Evolutionary conservation across 495 filamentous ascomycete genomes (phyloP), one percentile per base, ranked within the genome.

Genomic region (Astrocystis sublimbata): DNA sequence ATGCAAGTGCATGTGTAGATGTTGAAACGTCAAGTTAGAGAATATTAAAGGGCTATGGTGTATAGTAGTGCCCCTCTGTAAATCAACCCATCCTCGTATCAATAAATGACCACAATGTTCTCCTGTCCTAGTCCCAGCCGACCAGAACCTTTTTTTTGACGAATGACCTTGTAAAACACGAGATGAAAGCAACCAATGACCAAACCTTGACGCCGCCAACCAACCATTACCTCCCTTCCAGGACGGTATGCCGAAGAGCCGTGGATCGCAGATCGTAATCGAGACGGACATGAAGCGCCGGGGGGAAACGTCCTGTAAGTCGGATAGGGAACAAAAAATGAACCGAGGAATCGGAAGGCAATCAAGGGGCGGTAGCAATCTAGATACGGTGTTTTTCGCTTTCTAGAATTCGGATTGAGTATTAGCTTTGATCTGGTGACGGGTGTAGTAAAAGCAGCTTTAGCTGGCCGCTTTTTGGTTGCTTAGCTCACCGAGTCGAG

Each of bases 371-470:
- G 49, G 60, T 49, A 41, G 36, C 51, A 30, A 23, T 21, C 42
- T 77, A 88, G 66, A 89, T 86, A 28, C 89, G 86, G 78, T 92
- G 89, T 75, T 92, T 92, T 71, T 92, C 89, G 76, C 87, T 91
- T 77, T 92, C 89, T 92, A 72, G 72, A 45, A 31, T 43, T 43
- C 52, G 58, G 38, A 42, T 47, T 49, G 47, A 42, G 13, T 21
- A 53, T 61, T 61, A 61, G 58, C 58, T 38, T 45, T 53, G 47
- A 53, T 49, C 58, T 52, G 46, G 23, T 36, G 47, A 52, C n/a
- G 52, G 53, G 23, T 49, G 47, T 43, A 65, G 63, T 50, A 3
- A 17, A 40, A 71, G 65, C 66, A 63, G 66, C 49, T 24, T 65
- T 50, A 49, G 40, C 53, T 40, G 50, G 56, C 64, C 64, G 57